phyloP scores from a whole-genome alignment of 805 yeast species.

The Candida loeiensis region DNA sequence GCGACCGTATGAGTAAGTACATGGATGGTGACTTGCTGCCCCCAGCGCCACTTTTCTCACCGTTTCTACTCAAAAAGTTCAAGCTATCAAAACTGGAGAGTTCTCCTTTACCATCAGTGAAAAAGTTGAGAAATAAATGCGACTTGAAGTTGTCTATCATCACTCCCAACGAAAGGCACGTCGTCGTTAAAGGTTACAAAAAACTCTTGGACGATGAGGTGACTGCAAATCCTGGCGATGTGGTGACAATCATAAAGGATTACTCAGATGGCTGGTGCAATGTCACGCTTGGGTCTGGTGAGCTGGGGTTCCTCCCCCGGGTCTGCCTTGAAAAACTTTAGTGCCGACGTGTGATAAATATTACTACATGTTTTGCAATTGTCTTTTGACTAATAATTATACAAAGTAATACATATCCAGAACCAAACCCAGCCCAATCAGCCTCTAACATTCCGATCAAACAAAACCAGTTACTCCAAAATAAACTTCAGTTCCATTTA shows the following conservation, averaged over 20 bases:
- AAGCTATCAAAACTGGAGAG: slow-evolving; percentile 21
- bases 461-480: too few relatives aligned
- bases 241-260: slow-evolving; percentile 20
- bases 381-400: too few relatives aligned
- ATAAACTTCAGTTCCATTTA: background rate
- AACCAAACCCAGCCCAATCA: too few relatives aligned
- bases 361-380: background rate
- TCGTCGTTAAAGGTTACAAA: slow-evolving; percentile 26
- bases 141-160: slow-evolving; percentile 5
- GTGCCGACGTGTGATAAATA: background rate
- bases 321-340: background rate
- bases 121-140: background rate
- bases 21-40: slow-evolving; percentile 18
- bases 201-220: slow-evolving; percentile 34
- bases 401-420: too few relatives aligned
- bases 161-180: slow-evolving; percentile 9
- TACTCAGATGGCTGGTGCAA: slow-evolving; percentile 41
- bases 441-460: too few relatives aligned
- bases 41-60: slow-evolving; percentile 18
- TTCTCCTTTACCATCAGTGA: background rate
- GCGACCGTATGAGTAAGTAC: slow-evolving; percentile 23
- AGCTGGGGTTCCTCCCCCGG: slow-evolving; percentile 34
- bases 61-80: slow-evolving; percentile 32
- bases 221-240: slow-evolving; percentile 28
- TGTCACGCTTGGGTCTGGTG: slow-evolving; percentile 18